Evolutionary conservation across 2,329 filamentous ascomycete genomes (phyloP), one percentile per base, ranked within the genome.

Genomic region (Penicillium hordei): DNA sequence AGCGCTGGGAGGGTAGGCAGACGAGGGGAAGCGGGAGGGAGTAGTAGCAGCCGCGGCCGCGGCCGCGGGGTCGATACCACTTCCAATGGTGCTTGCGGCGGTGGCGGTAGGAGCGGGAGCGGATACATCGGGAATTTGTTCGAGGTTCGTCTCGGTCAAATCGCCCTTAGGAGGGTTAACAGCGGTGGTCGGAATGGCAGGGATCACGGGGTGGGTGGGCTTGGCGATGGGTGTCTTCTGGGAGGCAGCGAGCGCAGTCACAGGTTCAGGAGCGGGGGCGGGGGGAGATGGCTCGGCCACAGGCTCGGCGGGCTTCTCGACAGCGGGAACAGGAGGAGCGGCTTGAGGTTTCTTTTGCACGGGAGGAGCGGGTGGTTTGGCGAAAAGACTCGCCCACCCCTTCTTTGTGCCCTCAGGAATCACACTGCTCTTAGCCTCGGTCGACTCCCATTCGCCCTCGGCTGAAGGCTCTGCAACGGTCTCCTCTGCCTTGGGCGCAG

Each of bases 121-220:
- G 43, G 93, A 96, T 55, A 83, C 83, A 77, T 97, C 93, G 64
- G 87, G 89, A 66, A 97, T 83, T 77, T 93, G 90, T 74, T 96
- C 93, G 57, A 97, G 88, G 76, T 97, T 97, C 67, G 88, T 89
- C 78, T 93, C 88, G 29, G 93, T 97, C 64, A 97, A 84, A 69
- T 93, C 87, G 73, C 92, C 91, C 76, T 89, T 88, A 25, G 90
- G 84, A 17, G 90, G 88, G 48, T 84, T 82, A 45, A 93, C 67
- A 53, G 75, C 71, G 59, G 79, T 71, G 34, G 72, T 70, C 25
- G 75, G 70, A 51, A 77, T 72, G 23, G 72, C 68, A 62, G 72
- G 72, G 53, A 70, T 64, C 58, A 68, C 68, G 13, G 69, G 67
- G 50, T 71, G 68, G 31, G 68, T 65, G 17, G 70, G 68, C 56